These are phyloP conservation scores for Protostelium mycophagum DNA, from an alignment of 78 protist species.

Conservation along the genomic window DNA sequence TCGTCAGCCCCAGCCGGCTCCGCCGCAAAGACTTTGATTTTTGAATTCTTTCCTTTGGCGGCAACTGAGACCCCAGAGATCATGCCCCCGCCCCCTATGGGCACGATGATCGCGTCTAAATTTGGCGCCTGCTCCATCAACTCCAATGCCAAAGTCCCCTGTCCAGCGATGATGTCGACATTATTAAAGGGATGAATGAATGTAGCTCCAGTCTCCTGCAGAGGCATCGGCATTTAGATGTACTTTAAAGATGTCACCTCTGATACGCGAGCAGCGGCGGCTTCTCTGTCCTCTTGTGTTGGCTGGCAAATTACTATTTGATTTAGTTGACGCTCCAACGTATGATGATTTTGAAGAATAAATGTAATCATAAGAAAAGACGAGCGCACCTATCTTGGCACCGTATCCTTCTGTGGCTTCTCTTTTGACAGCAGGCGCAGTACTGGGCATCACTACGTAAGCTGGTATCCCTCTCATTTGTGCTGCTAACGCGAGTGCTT, in stretches of 20 bases:
- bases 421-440: conserved; percentile 61
- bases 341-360: too few species aligned
- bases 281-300: conserved; percentile 43
- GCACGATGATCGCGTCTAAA: conserved; percentile 67
- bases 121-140: conserved; percentile 32
- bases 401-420: conserved; percentile 62
- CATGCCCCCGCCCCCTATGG: conserved; percentile 89
- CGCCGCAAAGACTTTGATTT: conserved; percentile 66
- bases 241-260: too few species aligned
- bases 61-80: conserved; percentile 38
- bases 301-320: conserved; percentile 45
- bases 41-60: conserved; percentile 19
- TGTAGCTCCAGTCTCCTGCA: conserved; percentile 25
- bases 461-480: conserved; percentile 23
- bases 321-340: too few species aligned
- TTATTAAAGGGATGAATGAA: conserved; percentile 76
- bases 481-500: conserved; percentile 74
- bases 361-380: too few species aligned
- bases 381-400: too few species aligned
- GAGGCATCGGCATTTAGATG: too few species aligned
- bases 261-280: too few species aligned
- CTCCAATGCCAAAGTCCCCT: conserved; percentile 80
- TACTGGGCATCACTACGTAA: conserved; percentile 66
- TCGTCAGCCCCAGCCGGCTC: conserved; percentile 82
- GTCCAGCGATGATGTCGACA: conserved; percentile 70